Evolutionary conservation across 2,329 filamentous ascomycete genomes (phyloP).

Genomic region (Colletotrichum spinosum): DNA sequence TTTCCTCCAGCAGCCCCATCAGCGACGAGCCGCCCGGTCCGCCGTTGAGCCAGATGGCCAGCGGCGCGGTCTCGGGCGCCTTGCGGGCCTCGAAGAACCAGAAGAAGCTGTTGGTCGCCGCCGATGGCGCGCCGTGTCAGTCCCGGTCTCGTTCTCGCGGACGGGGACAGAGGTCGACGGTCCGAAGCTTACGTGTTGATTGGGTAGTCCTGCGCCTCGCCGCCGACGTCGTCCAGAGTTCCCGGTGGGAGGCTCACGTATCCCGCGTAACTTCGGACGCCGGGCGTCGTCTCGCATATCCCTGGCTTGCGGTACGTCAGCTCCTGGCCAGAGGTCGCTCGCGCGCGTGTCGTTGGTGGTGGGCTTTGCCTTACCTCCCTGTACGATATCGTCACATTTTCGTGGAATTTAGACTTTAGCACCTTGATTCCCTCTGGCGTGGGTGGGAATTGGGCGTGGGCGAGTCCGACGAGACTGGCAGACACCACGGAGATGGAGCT

Average conservation of each 20-base stretch:
- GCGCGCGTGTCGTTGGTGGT: neutral
- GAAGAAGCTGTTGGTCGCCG: constrained; percentile 38
- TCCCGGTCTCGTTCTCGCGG: neutral
- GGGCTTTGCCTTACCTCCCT: constrained; percentile 57
- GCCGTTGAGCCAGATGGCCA: constrained; percentile 67
- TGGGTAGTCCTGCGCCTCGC: constrained; percentile 58
- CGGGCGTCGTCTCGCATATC: constrained; percentile 67
- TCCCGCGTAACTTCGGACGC: constrained; percentile 73
- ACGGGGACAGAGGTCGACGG: neutral
- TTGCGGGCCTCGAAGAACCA: constrained; percentile 45
- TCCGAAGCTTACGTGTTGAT: constrained; percentile 56
- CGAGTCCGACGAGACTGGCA: constrained; percentile 39
- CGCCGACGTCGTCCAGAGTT: constrained; percentile 49
- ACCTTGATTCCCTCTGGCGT: constrained; percentile 53
- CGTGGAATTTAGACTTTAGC: constrained; percentile 68
- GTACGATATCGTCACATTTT: constrained; percentile 71
- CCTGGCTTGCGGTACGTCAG: constrained; percentile 57
- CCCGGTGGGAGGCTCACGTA: constrained; percentile 68
- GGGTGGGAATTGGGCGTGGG: constrained; percentile 46
- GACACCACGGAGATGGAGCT: constrained; percentile 32
- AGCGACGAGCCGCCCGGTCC: constrained; percentile 65
- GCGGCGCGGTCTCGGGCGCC: constrained; percentile 49
- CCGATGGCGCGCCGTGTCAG: neutral
- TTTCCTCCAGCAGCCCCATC: constrained; percentile 59
- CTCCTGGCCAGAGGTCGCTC: neutral